Conservation (phyloP, 257 asterid genomes). For the Salvia rosmarinus region DNA sequence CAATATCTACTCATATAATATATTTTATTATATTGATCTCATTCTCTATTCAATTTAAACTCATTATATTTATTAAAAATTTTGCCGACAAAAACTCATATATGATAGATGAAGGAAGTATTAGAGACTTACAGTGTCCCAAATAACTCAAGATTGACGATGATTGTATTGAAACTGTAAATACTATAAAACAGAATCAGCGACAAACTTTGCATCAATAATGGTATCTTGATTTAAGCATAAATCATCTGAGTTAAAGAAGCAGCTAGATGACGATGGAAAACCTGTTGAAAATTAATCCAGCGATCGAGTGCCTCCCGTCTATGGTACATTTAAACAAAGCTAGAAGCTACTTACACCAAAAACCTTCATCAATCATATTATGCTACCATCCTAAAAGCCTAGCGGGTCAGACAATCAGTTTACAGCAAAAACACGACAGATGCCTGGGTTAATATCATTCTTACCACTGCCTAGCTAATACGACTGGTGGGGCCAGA, state of each 20-base stretch:
- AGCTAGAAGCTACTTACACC: constrained; percentile 48
- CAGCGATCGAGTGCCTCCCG: constrained; percentile 40
- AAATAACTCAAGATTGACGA: no score
- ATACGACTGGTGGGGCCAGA: constrained; percentile 90
- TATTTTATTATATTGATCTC: no score
- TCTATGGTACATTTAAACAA: constrained; percentile 32
- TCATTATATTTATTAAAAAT: no score
- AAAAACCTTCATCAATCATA: constrained; percentile 30
- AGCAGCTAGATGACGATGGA: constrained; percentile 49
- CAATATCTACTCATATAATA: no score
- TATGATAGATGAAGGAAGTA: no score
- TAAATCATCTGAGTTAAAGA: constrained; percentile 32
- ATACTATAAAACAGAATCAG: background rate
- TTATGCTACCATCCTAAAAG: constrained; percentile 37
- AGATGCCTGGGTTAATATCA: constrained; percentile 6
- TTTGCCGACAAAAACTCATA: no score
- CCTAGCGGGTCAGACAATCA: constrained; percentile 53
- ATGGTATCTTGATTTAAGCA: constrained; percentile 35
- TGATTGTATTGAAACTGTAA: no score
- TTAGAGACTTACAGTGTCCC: no score
- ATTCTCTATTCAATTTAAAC: no score
- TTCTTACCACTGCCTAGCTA: constrained; percentile 30
- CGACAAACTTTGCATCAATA: constrained; percentile 27
- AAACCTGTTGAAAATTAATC: constrained; percentile 68
- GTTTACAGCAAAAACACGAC: constrained; percentile 33